phyloP scores from a whole-genome alignment of 2,329 filamentous ascomycete genomes.

The Penicillium sp. region DNA sequence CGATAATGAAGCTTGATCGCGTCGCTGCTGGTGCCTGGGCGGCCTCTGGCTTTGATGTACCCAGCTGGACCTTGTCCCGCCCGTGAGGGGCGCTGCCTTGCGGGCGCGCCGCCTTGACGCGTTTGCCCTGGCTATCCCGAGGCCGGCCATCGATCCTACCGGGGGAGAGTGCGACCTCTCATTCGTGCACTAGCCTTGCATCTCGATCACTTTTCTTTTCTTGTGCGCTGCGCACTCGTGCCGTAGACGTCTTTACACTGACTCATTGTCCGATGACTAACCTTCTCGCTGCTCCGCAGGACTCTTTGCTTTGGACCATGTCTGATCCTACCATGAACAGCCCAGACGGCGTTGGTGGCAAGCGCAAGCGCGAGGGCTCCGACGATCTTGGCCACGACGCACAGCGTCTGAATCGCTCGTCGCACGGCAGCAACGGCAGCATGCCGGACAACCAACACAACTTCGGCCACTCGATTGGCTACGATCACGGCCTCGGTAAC shows the following conservation, averaged over 20 bases:
- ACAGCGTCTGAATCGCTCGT: conserved; percentile 45
- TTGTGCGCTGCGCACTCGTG: not conserved
- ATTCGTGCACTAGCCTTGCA: conserved; percentile 5
- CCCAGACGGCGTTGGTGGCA: conserved; percentile 39
- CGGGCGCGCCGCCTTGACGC: conserved; percentile 35
- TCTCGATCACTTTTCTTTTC: conserved; percentile 4
- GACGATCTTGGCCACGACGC: conserved; percentile 43
- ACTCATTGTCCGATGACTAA: conserved; percentile 23
- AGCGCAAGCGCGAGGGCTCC: conserved; percentile 45
- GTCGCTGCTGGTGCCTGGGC: not conserved
- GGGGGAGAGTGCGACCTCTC: conserved; percentile 13
- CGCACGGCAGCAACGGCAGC: conserved; percentile 44
- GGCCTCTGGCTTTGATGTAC: conserved; percentile 1
- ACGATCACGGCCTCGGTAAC: conserved; percentile 43
- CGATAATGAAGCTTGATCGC: conserved; percentile 3
- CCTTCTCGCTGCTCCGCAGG: conserved; percentile 13
- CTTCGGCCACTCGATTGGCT: conserved; percentile 41
- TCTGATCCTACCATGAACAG: conserved; percentile 42
- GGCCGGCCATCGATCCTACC: conserved; percentile 18
- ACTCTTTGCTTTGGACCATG: conserved; percentile 28
- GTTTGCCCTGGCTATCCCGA: conserved; percentile 27
- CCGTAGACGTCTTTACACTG: not conserved
- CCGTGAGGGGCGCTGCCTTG: not conserved
- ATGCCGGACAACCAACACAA: conserved; percentile 38
- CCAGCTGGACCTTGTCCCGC: conserved; percentile 3